Conservation (phyloP, 1,139 yeast genomes). For the Blastobotrys ciferrii region DNA sequence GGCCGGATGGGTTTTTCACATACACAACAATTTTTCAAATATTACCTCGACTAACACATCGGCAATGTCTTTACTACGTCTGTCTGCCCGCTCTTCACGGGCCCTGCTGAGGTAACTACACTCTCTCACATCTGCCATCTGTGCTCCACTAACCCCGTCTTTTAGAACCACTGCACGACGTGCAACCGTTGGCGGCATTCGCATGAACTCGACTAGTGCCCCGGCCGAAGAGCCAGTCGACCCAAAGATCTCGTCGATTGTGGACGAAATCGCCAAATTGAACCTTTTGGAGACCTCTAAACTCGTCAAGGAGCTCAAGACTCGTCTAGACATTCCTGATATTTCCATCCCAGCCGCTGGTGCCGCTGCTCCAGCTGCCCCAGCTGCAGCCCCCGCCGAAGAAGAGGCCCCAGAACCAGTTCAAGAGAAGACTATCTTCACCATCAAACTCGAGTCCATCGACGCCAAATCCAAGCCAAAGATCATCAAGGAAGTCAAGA, state of each 20-base stretch:
- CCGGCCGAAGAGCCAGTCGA: slow-evolving; percentile 64
- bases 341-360: slow-evolving; percentile 80
- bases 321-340: slow-evolving; percentile 87
- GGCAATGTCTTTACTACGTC: slow-evolving; percentile 30
- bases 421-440: slow-evolving; percentile 92
- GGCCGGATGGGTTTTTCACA: background rate
- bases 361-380: slow-evolving; percentile 52
- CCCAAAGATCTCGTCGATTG: slow-evolving; percentile 85
- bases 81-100: slow-evolving; percentile 35
- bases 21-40: slow-evolving; percentile 7
- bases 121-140: background rate
- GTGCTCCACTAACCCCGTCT: background rate
- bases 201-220: slow-evolving; percentile 56
- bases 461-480: slow-evolving; percentile 96
- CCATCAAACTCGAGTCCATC: slow-evolving; percentile 86
- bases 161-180: background rate
- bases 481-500: slow-evolving; percentile 95
- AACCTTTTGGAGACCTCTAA: slow-evolving; percentile 88
- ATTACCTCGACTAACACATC: background rate
- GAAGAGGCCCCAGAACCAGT: slow-evolving; percentile 77
- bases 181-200: slow-evolving; percentile 20
- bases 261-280: slow-evolving; percentile 84
- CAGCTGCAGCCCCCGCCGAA: slow-evolving; percentile 68
- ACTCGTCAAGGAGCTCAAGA: slow-evolving; percentile 78
- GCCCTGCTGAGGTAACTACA: slow-evolving; percentile 30